These are phyloP conservation scores for Umbelopsis vinacea DNA, from an alignment of 192 early-diverging fungal species.

Conservation along the genomic window DNA sequence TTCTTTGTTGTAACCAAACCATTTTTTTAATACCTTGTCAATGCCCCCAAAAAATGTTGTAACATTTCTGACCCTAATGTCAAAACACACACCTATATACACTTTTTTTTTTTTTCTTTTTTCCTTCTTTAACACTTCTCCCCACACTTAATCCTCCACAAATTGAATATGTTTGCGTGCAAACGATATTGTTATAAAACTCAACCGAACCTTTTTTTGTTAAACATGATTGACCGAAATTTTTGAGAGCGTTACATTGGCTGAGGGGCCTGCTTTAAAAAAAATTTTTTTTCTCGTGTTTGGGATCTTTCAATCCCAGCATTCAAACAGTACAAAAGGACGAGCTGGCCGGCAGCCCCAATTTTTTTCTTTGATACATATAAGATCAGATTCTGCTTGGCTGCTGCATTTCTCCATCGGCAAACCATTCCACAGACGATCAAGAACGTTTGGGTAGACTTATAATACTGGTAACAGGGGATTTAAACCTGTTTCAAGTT, in stretches of 20 bases:
- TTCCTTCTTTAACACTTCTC: neutral
- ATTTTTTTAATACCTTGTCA: neutral
- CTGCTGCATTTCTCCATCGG: conserved; percentile 19
- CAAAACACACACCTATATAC: neutral
- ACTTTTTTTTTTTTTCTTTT: too few species aligned
- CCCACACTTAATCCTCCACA: neutral
- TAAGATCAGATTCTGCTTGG: conserved; percentile 24
- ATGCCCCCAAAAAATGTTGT: neutral
- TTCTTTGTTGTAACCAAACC: neutral
- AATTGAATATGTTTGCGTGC: neutral
- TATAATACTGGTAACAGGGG: neutral
- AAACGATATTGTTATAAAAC: neutral
- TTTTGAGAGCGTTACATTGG: too few species aligned
- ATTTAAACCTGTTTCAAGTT: neutral
- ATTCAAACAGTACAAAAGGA: neutral
- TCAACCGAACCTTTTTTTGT: neutral
- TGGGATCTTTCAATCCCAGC: neutral
- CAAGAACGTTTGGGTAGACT: conserved; percentile 20
- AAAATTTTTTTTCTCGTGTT: neutral
- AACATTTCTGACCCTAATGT: neutral
- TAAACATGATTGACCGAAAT: too few species aligned
- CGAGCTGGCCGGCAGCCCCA: neutral
- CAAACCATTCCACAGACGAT: conserved; percentile 23
- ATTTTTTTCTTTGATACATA: conserved; percentile 14
- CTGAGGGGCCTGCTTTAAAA: neutral